A percentile compares a stretch with the other conserved stretches of the same genome.
phyloP scores from a whole-genome alignment of 108 stramenopile species.

The Aureococcus anophagefferens region DNA sequence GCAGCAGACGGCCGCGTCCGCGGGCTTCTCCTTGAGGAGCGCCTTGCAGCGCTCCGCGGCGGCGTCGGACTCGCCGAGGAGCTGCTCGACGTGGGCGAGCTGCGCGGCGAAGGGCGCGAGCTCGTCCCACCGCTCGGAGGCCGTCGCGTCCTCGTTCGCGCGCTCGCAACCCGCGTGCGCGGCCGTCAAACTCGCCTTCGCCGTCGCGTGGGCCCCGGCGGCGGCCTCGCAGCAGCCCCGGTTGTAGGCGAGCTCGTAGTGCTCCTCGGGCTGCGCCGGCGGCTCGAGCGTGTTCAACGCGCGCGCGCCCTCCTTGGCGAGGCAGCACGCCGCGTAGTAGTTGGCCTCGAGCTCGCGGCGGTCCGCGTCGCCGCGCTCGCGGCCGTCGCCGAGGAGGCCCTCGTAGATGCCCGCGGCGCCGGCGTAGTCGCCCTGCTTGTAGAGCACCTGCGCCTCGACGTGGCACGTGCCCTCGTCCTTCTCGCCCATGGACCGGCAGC shows the following conservation, averaged over 20 bases:
- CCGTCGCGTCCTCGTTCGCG: not conserved
- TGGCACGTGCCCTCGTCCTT: not conserved
- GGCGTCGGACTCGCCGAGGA: not conserved
- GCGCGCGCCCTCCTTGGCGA: not conserved
- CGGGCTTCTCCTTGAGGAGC: constrained; percentile 6
- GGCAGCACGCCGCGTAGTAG: not conserved
- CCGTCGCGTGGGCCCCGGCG: not conserved
- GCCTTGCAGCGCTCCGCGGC: not conserved
- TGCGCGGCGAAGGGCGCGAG: not conserved
- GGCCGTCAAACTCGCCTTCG: not conserved
- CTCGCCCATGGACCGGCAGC: too few relatives aligned
- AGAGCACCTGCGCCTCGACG: not conserved
- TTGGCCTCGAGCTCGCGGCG: not conserved
- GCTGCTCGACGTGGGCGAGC: not conserved
- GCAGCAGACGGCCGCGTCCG: constrained; percentile 4
- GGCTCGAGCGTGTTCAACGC: not conserved
- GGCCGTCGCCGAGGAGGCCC: not conserved
- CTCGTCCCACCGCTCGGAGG: not conserved
- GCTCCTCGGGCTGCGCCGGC: not conserved
- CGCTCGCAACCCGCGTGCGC: not conserved
- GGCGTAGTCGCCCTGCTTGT: not conserved
- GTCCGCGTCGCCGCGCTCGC: not conserved
- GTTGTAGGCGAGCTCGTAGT: constrained; percentile 10
- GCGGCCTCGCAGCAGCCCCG: not conserved
- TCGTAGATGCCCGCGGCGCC: not conserved